Percentiles rank a stretch among this genome's conserved stretches.
phyloP scores from a whole-genome alignment of 2,329 filamentous ascomycete species.

The Keithomyces neogunnii region DNA sequence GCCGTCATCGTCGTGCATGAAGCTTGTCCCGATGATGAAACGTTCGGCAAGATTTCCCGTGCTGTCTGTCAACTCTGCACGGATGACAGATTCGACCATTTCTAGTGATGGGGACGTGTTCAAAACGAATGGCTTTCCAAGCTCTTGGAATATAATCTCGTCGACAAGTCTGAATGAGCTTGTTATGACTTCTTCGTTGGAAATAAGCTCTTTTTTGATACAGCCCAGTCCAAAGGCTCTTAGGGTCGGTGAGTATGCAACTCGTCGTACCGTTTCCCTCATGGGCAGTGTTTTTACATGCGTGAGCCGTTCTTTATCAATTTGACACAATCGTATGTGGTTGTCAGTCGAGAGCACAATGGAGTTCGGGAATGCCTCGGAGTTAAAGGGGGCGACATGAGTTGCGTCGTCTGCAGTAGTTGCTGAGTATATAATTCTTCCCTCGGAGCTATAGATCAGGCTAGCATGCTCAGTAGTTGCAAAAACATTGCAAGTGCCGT shows the following conservation, averaged over 20 bases:
- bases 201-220: slow-evolving; percentile 62
- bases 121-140: slow-evolving; percentile 62
- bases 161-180: slow-evolving; percentile 87
- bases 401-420: slow-evolving; percentile 83
- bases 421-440: slow-evolving; percentile 83
- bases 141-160: slow-evolving; percentile 74
- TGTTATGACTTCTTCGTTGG: slow-evolving; percentile 65
- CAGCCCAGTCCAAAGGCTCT: slow-evolving; percentile 83
- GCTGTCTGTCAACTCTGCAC: slow-evolving; percentile 58
- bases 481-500: slow-evolving; percentile 71
- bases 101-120: slow-evolving; percentile 45
- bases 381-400: slow-evolving; percentile 74
- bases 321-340: slow-evolving; percentile 68
- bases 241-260: slow-evolving; percentile 74
- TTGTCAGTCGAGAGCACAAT: slow-evolving; percentile 72
- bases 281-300: slow-evolving; percentile 77
- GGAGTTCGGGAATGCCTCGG: slow-evolving; percentile 69
- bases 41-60: slow-evolving; percentile 56
- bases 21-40: slow-evolving; percentile 88
- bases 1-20: slow-evolving; percentile 52
- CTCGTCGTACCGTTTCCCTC: slow-evolving; percentile 73
- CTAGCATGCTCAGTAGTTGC: slow-evolving; percentile 92
- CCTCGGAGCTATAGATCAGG: slow-evolving; percentile 83
- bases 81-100: slow-evolving; percentile 76
- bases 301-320: slow-evolving; percentile 79